These are phyloP conservation scores for Pseudogymnoascus sp. DNA, from an alignment of 2,329 filamentous ascomycete species.

Conservation along the genomic window DNA sequence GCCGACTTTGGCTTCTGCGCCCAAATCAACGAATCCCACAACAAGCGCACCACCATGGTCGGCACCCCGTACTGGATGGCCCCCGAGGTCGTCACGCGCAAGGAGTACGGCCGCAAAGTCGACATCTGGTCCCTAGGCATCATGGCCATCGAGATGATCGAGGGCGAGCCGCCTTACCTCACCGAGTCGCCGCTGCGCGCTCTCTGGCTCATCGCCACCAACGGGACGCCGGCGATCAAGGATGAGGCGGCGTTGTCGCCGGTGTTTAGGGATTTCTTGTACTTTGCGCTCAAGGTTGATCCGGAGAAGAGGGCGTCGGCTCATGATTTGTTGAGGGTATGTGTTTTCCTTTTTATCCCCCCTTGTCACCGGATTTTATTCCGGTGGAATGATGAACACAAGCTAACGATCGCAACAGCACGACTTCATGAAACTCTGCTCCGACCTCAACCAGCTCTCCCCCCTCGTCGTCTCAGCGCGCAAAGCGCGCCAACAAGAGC, in stretches of 20 bases:
- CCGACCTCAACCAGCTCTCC: conserved; percentile 68
- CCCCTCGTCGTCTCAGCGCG: conserved; percentile 82
- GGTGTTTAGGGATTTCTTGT: conserved; percentile 84
- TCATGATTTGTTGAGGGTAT: conserved; percentile 84
- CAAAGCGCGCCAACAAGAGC: conserved; percentile 78
- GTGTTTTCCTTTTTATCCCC: conserved; percentile 29
- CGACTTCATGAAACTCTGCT: conserved; percentile 71
- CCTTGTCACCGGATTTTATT: background rate
- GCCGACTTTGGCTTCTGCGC: conserved; percentile 98
- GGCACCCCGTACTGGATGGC: conserved; percentile 99
- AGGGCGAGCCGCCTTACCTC: conserved; percentile 93
- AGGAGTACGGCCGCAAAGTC: conserved; percentile 96
- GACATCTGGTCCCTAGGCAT: conserved; percentile 98
- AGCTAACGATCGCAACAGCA: conserved; percentile 46
- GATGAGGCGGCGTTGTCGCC: conserved; percentile 75
- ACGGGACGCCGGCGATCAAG: conserved; percentile 91
- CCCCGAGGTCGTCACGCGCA: conserved; percentile 91
- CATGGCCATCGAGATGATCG: conserved; percentile 99
- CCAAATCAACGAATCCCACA: conserved; percentile 93
- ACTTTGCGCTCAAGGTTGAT: conserved; percentile 91
- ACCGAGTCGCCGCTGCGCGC: conserved; percentile 91
- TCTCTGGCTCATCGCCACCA: conserved; percentile 92
- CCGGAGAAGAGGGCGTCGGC: conserved; percentile 94
- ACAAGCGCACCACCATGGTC: conserved; percentile 98
- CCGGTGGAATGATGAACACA: conserved; percentile 13